Percentiles rank a stretch among this genome's conserved stretches.
Evolutionary conservation across 2,329 filamentous ascomycete genomes (phyloP).

Genomic region (Penicillium italicum): DNA sequence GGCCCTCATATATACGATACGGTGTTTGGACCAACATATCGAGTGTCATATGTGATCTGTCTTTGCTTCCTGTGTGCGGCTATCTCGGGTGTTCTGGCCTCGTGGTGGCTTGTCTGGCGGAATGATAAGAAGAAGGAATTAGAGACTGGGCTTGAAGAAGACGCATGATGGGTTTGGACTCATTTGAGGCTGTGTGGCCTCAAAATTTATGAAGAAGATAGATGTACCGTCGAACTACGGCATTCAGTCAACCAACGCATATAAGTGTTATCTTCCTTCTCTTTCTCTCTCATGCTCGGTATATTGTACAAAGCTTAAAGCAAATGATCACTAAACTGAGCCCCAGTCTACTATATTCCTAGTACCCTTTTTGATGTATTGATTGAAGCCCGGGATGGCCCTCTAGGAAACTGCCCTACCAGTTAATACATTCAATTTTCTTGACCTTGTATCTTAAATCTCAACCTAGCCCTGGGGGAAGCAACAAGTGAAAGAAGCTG

Average conservation of each 20-base stretch:
- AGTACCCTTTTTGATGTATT: too few relatives aligned
- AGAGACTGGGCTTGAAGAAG: not conserved
- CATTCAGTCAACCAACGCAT: not conserved
- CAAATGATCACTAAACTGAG: too few relatives aligned
- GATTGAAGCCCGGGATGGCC: too few relatives aligned
- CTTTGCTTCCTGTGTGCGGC: constrained; percentile 30
- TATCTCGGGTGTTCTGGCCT: constrained; percentile 26
- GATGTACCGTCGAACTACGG: not conserved
- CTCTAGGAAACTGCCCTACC: not conserved
- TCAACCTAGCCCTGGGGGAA: not conserved
- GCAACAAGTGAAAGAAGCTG: not conserved
- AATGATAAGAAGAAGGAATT: constrained; percentile 12
- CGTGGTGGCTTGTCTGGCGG: constrained; percentile 27
- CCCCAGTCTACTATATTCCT: too few relatives aligned
- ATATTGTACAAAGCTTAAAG: too few relatives aligned
- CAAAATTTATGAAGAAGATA: too few relatives aligned
- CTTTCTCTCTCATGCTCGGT: not conserved
- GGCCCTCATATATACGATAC: constrained; percentile 43
- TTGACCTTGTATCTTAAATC: too few relatives aligned
- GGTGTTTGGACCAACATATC: constrained; percentile 41
- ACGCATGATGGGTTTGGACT: not conserved
- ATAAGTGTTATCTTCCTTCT: not conserved
- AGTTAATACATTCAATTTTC: too few relatives aligned
- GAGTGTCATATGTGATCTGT: constrained; percentile 38
- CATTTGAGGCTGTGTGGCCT: not conserved